Evolutionary conservation across 2,329 filamentous ascomycete genomes (phyloP), one percentile per base, ranked within the genome.

Genomic region (Claviceps paspali): DNA sequence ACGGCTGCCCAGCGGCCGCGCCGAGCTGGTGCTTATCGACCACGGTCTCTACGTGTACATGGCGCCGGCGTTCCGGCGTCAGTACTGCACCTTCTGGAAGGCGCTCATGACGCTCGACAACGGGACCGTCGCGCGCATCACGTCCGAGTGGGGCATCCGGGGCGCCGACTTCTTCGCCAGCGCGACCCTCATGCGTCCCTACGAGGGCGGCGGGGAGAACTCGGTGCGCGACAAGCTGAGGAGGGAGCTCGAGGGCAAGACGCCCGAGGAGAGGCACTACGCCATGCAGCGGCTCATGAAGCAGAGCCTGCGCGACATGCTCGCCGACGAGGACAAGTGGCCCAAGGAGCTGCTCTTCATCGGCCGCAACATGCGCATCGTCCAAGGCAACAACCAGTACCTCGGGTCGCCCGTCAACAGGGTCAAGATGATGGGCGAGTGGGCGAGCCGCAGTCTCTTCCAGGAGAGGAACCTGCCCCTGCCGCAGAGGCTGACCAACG

Each of bases 11-110:
- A 78, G 70, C 30, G 88, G 88, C n/a, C 70, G 76, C 30, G 71
- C 88, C 1, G 86, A 98, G 62, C 70, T 98, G 22, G 88, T 96
- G 1, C 76, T 98, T 26, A 94, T 98, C 53, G 91, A 98, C 58
- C 91, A 98, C 58, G 91, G 91, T 0, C 74, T 98, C 5, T 98
- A 98, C 62, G 84, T 96, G 39, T 80, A 83, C 57, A 91, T 96
- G 82, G 68, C 74, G 18, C 79, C 82, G 1, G 65, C 74, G 41
- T 94, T 96, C 62, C 74, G 86, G 9, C 79, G 80, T 51, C 76
- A 96, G 55, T 96, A 96, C 57, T 77, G 79, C 14, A 65, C 74
- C 4, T 91, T 98, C 63, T 98, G 91, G 91, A 93, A 92, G 58
- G 79, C 82, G 0, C 73, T 98, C 9, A 76, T 96, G 65, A 86